Evolutionary conservation across 352 stramenopile species (phyloP), one percentile per base, ranked within the genome.

Genomic region (Pythium chondricola): DNA sequence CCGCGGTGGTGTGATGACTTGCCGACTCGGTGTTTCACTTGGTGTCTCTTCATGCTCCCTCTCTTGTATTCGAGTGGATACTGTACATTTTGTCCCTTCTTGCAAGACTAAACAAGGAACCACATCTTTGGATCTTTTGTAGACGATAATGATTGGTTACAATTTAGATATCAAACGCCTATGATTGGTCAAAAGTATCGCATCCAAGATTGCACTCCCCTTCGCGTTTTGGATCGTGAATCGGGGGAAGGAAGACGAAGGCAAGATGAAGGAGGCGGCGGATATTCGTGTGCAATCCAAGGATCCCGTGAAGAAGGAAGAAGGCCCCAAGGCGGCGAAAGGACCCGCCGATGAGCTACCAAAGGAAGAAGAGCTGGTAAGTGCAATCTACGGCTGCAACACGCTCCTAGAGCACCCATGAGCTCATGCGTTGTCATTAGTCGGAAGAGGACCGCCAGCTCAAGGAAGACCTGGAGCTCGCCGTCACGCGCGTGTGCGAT

Each of bases 381-480:
- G 73, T 71, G n/a, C n/a, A n/a, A 11, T 25, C 17, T 30, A 10
- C 14, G 39, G 51, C 16, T 48, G 27, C 41, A 44, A 51, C n/a
- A n/a, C n/a, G n/a, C n/a, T n/a, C n/a, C n/a, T n/a, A n/a, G n/a
- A n/a, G n/a, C n/a, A n/a, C n/a, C n/a, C n/a, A n/a, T n/a, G n/a
- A n/a, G n/a, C n/a, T n/a, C n/a, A n/a, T n/a, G n/a, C n/a, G n/a
- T n/a, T n/a, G n/a, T n/a, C n/a, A n/a, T n/a, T 52, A 91, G 79
- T 95, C 85, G 41, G 81, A 93, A 20, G 92, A 97, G 58, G 93
- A 98, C 56, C 76, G 88, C 53, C 84, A 89, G 53, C 76, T 98
- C 11, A 97, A 97, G 57, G 89, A 97, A 20, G 84, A 94, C 40
- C 71, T 98, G n/a, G 80, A 97, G 17, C 70, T 88, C 16, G 85